Evolutionary conservation across 2,329 filamentous ascomycete genomes (phyloP).

Genomic region (Sphaerulina populicola): DNA sequence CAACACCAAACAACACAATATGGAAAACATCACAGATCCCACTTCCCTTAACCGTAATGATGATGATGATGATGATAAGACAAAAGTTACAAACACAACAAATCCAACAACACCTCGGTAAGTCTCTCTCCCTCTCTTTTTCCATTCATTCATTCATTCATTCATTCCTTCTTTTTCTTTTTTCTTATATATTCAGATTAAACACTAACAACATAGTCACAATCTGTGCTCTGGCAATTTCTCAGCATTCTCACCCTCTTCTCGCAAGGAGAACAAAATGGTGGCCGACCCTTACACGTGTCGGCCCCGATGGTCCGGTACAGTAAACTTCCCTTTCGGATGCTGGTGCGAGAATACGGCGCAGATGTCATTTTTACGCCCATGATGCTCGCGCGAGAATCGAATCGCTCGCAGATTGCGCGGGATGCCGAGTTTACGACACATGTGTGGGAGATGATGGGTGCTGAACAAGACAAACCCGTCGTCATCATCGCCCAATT

Average conservation of each 20-base stretch:
- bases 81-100: too few relatives aligned
- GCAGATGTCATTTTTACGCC: constrained; percentile 63
- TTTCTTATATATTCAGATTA: neutral
- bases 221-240: too few relatives aligned
- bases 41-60: too few relatives aligned
- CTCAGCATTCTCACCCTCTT: constrained; percentile 50
- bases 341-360: constrained; percentile 57
- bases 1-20: too few relatives aligned
- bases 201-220: too few relatives aligned
- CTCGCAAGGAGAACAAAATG: constrained; percentile 46
- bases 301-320: constrained; percentile 19
- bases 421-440: constrained; percentile 56
- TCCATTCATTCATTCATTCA: too few relatives aligned
- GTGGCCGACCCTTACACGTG: constrained; percentile 38
- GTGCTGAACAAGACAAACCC: constrained; percentile 7
- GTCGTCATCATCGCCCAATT: constrained; percentile 57
- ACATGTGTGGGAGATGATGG: constrained; percentile 35
- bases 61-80: too few relatives aligned
- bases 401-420: constrained; percentile 25
- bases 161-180: neutral
- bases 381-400: constrained; percentile 47
- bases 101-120: too few relatives aligned
- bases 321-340: constrained; percentile 56
- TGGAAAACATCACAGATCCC: too few relatives aligned
- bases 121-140: too few relatives aligned